phyloP scores from a whole-genome alignment of 257 asterid species.

The Paraleonurus japonicus region DNA sequence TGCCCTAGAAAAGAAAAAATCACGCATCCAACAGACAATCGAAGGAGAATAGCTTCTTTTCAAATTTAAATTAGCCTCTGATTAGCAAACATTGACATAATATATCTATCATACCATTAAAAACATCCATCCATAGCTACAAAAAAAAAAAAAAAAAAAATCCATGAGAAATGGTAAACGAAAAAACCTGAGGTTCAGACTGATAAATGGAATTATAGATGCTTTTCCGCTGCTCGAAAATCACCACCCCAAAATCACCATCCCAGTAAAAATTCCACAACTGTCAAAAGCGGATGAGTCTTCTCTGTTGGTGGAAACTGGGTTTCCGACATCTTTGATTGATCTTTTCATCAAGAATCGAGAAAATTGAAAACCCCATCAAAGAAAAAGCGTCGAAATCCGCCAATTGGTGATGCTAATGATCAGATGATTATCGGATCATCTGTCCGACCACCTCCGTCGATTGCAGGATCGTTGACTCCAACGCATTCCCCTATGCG shows the following conservation, averaged over 20 bases:
- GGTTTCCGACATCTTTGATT: conserved; percentile 77
- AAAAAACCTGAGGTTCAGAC: conserved; percentile 40
- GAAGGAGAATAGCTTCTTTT: neutral
- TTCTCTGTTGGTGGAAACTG: conserved; percentile 71
- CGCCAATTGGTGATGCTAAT: neutral
- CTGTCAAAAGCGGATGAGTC: conserved; percentile 55
- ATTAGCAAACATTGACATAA: neutral
- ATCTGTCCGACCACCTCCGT: conserved; percentile 11
- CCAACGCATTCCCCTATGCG: neutral
- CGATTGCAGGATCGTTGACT: conserved; percentile 4
- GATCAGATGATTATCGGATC: conserved; percentile 18
- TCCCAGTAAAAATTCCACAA: no score
- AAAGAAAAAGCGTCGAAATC: conserved; percentile 37
- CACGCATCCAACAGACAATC: conserved; percentile 13
- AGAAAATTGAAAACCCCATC: conserved; percentile 43
- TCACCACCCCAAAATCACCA: conserved; percentile 50
- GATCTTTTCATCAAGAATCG: conserved; percentile 77
- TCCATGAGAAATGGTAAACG: neutral
- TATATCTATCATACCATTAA: neutral
- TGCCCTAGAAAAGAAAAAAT: conserved; percentile 5
- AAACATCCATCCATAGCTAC: neutral
- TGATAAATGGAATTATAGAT: conserved; percentile 54
- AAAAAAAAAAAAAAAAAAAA: neutral
- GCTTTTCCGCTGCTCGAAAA: conserved; percentile 60
- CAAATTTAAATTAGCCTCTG: neutral